A percentile compares a stretch with the other conserved stretches of the same genome.
phyloP scores from a whole-genome alignment of 2,329 filamentous ascomycete species.

The Botrytis byssoidea region DNA sequence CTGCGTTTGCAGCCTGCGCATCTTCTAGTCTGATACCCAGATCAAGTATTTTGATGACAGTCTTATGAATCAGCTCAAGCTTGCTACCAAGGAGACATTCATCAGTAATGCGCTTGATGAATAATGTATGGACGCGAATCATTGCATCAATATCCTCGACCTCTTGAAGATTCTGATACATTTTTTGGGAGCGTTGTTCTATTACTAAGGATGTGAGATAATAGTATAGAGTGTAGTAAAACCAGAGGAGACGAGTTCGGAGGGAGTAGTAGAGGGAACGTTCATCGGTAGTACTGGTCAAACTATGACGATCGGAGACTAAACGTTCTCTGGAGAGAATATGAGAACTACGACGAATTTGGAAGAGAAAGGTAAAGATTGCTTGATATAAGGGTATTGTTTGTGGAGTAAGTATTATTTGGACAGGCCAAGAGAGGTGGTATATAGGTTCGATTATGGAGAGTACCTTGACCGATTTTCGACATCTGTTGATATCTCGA shows the following conservation, averaged over 20 bases:
- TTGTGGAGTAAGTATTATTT: conserved; percentile 69
- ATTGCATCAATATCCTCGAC: conserved; percentile 79
- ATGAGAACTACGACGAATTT: conserved; percentile 69
- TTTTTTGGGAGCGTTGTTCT: conserved; percentile 53
- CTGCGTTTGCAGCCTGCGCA: conserved; percentile 45
- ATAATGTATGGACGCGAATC: conserved; percentile 66
- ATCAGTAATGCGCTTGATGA: conserved; percentile 60
- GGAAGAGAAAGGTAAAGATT: conserved; percentile 73
- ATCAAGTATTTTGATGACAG: conserved; percentile 74
- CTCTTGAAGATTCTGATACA: conserved; percentile 56
- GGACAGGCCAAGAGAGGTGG: conserved; percentile 62
- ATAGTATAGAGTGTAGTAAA: conserved; percentile 69
- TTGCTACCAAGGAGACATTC: conserved; percentile 69
- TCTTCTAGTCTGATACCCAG: conserved; percentile 69
- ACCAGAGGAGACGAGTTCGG: conserved; percentile 72
- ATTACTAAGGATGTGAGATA: conserved; percentile 76
- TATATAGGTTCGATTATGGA: conserved; percentile 66
- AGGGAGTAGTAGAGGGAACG: conserved; percentile 56
- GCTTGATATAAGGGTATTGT: conserved; percentile 67
- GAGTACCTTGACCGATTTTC: conserved; percentile 61
- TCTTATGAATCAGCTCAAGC: conserved; percentile 67
- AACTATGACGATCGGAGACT: conserved; percentile 44
- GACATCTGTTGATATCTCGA: conserved; percentile 47
- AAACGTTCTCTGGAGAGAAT: conserved; percentile 58
- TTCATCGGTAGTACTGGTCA: conserved; percentile 43